These are phyloP conservation scores for Ceratobasidium sp. DNA, from an alignment of 1,284 basidiomycete genomes.

Conservation along the genomic window DNA sequence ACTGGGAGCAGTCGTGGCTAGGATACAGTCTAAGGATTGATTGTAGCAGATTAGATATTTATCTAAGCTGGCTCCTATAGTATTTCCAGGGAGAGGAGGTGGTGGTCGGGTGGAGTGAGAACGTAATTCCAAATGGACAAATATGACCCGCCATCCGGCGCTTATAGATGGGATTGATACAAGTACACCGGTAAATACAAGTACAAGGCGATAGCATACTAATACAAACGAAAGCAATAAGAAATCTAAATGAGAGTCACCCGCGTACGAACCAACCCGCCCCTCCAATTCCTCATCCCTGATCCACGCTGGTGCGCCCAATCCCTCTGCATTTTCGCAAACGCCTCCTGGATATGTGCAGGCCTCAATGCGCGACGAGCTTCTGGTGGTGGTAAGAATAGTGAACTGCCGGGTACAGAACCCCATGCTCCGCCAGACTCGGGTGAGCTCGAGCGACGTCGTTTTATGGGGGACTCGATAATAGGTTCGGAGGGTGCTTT, in stretches of 20 bases:
- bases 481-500: conserved; percentile 41
- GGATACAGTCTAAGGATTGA: not conserved
- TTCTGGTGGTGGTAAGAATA: conserved; percentile 83
- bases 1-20: not conserved
- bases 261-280: conserved; percentile 79
- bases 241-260: conserved; percentile 78
- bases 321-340: conserved; percentile 85
- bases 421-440: conserved; percentile 41
- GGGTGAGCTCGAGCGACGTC: conserved; percentile 54
- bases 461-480: conserved; percentile 64
- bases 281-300: conserved; percentile 88
- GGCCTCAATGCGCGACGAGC: conserved; percentile 79
- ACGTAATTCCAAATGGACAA: conserved; percentile 9
- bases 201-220: conserved; percentile 26
- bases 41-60: not conserved
- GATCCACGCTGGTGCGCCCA: conserved; percentile 81
- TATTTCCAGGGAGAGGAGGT: not conserved
- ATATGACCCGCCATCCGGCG: conserved; percentile 4
- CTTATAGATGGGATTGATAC: conserved; percentile 3
- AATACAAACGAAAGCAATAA: conserved; percentile 41
- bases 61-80: not conserved
- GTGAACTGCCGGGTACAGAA: conserved; percentile 68
- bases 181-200: conserved; percentile 39
- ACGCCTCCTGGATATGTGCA: conserved; percentile 90
- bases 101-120: conserved; percentile 1